Evolutionary conservation across 1,139 yeast genomes (phyloP).

Genomic region (Zygoascus hellenicus): DNA sequence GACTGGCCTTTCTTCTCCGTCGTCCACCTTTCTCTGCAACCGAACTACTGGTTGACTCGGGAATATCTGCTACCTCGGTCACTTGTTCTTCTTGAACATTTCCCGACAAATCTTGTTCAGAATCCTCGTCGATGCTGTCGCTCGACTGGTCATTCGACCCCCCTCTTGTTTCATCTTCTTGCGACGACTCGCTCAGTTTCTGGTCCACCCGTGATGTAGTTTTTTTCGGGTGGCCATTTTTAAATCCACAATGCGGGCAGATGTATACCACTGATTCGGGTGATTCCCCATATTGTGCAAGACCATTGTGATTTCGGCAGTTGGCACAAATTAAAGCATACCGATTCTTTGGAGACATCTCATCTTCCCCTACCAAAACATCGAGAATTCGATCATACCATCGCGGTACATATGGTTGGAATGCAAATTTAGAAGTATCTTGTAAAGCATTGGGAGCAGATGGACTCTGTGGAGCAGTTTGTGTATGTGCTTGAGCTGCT

Average conservation of each 20-base stretch:
- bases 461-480: not conserved
- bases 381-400: constrained; percentile 45
- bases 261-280: constrained; percentile 54
- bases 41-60: no score
- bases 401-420: constrained; percentile 22
- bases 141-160: not conserved
- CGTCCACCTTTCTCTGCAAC: no score
- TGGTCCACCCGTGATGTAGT: no score
- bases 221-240: constrained; percentile 39
- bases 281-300: constrained; percentile 66
- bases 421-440: not conserved
- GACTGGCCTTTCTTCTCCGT: no score
- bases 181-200: no score
- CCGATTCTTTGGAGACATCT: constrained; percentile 53
- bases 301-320: constrained; percentile 70
- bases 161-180: no score
- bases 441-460: not conserved
- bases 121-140: not conserved
- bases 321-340: constrained; percentile 67
- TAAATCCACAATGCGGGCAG: constrained; percentile 68
- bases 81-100: no score
- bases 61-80: no score
- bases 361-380: constrained; percentile 65
- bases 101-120: not conserved
- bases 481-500: constrained; percentile 2